Evolutionary conservation across 352 stramenopile species (phyloP).

Genomic region (Pythium aristosporum): DNA sequence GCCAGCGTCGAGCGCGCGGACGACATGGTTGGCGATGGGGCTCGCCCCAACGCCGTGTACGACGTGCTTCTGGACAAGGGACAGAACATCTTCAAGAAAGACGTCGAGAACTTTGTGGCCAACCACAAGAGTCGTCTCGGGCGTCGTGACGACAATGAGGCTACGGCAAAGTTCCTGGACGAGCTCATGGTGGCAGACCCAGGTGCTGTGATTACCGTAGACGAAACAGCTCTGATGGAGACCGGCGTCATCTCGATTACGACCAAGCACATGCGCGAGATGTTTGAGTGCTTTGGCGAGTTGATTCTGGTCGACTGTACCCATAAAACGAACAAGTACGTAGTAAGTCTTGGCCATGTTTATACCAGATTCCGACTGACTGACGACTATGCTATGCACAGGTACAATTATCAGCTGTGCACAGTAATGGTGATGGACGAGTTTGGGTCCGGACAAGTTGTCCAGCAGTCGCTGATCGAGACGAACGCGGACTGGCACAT

Average conservation of each 20-base stretch:
- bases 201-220: constrained; percentile 1
- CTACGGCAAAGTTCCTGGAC: background rate
- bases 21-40: background rate
- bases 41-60: background rate
- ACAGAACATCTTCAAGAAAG: background rate
- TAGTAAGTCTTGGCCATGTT: background rate
- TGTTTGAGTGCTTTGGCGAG: constrained; percentile 10
- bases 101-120: background rate
- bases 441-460: constrained; percentile 1
- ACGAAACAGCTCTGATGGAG: constrained; percentile 2
- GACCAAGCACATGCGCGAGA: constrained; percentile 1
- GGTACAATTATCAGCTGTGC: constrained; percentile 24
- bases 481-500: constrained; percentile 23
- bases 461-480: constrained; percentile 20
- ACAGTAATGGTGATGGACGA: constrained; percentile 26
- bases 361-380: background rate
- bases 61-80: background rate
- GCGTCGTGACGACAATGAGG: background rate
- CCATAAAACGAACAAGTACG: constrained; percentile 19
- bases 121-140: background rate
- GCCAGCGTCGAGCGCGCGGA: background rate
- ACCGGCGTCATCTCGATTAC: constrained; percentile 13
- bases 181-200: background rate
- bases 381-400: background rate
- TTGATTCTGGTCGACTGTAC: constrained; percentile 16